Evolutionary conservation across 169 alveolate genomes (phyloP).

Genomic region (Eimeria nieschulzi): DNA sequence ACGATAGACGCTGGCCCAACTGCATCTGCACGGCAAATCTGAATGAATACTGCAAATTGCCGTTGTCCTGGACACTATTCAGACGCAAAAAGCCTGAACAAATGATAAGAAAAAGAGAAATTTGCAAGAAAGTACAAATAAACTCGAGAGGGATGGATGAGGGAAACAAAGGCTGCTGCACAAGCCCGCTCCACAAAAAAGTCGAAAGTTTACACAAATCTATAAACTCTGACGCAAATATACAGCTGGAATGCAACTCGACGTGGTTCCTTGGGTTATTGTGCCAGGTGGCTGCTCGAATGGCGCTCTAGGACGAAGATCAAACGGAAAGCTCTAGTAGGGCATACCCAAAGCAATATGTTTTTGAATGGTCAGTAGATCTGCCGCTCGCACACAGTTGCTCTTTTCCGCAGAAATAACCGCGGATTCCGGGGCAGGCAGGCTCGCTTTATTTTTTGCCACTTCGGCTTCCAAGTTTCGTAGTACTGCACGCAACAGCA

Average conservation of each 20-base stretch:
- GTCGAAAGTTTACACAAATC: too few species aligned
- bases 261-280: too few species aligned
- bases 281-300: too few species aligned
- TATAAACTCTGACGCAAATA: too few species aligned
- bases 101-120: neutral
- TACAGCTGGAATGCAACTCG: too few species aligned
- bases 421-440: neutral
- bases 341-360: slow-evolving; percentile 31
- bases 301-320: too few species aligned
- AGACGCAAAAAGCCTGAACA: slow-evolving; percentile 31
- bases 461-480: slow-evolving; percentile 5
- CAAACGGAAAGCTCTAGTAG: neutral
- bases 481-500: slow-evolving; percentile 14
- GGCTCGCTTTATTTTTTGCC: neutral
- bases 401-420: slow-evolving; percentile 7
- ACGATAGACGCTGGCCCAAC: slow-evolving; percentile 58
- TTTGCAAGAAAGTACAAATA: too few species aligned
- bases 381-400: slow-evolving; percentile 62
- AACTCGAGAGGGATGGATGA: too few species aligned
- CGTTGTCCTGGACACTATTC: neutral
- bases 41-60: neutral
- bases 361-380: slow-evolving; percentile 44
- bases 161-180: too few species aligned
- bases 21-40: slow-evolving; percentile 8
- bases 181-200: too few species aligned